phyloP scores from a whole-genome alignment of 2,329 filamentous ascomycete species.

The Neopestalotiopsis sp. region DNA sequence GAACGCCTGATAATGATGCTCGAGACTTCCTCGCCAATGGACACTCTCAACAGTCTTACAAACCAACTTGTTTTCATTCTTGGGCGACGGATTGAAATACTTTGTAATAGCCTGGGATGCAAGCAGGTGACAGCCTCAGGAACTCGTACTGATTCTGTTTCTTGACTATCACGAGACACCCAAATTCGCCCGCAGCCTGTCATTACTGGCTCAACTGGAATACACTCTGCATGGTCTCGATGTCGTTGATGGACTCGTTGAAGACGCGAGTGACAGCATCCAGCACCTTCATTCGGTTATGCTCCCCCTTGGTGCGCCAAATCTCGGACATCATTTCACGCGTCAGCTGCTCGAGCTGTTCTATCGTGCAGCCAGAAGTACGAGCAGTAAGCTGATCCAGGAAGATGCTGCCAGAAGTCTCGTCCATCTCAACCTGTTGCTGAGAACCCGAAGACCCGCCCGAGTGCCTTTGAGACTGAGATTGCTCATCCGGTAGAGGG shows the following conservation, averaged over 20 bases:
- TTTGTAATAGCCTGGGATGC: too few relatives aligned
- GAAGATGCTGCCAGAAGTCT: constrained; percentile 59
- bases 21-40: not conserved
- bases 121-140: not conserved
- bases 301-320: constrained; percentile 79
- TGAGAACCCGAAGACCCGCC: constrained; percentile 46
- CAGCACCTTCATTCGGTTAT: constrained; percentile 80
- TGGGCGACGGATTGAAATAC: not conserved
- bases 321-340: constrained; percentile 88
- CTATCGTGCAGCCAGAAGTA: constrained; percentile 82
- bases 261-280: constrained; percentile 70
- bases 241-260: constrained; percentile 75
- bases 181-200: not conserved
- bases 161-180: not conserved
- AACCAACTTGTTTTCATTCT: not conserved
- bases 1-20: not conserved
- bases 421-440: constrained; percentile 49
- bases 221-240: constrained; percentile 58
- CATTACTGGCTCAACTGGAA: constrained; percentile 47
- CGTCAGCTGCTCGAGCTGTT: constrained; percentile 94
- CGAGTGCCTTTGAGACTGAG: constrained; percentile 30
- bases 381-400: constrained; percentile 66
- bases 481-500: constrained; percentile 39
- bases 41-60: not conserved
- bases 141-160: not conserved